phyloP scores from a whole-genome alignment of 345 rosid genomes.

The Populus pruinosa region DNA sequence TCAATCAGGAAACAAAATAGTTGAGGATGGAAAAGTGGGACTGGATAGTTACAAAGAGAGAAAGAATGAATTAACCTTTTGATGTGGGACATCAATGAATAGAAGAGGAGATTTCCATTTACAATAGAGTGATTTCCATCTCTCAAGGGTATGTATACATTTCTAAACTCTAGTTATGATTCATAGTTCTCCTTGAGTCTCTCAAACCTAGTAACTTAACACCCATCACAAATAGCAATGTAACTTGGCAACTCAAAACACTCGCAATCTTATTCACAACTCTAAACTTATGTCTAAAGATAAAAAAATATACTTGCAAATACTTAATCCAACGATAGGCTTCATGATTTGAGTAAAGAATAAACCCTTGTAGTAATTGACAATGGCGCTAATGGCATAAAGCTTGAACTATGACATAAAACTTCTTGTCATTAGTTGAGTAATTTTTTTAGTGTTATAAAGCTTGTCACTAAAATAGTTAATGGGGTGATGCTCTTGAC shows the following conservation, averaged over 20 bases:
- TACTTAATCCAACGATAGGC: background rate
- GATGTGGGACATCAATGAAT: no score
- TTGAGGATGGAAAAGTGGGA: background rate
- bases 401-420: no score
- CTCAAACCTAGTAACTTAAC: background rate
- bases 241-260: background rate
- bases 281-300: background rate
- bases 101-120: no score
- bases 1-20: background rate
- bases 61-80: background rate
- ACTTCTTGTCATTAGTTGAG: background rate
- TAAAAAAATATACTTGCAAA: no score
- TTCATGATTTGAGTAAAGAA: background rate
- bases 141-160: no score
- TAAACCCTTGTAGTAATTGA: no score
- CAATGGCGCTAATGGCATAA: no score
- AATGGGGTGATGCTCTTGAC: background rate
- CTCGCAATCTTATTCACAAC: background rate
- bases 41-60: background rate
- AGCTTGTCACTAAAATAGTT: background rate
- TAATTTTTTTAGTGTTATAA: no score
- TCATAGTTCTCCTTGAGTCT: background rate
- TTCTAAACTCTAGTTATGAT: no score
- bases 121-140: no score
- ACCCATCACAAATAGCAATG: background rate